Evolutionary conservation across 306 rosid species (phyloP).

Genomic region (Delonix regia): DNA sequence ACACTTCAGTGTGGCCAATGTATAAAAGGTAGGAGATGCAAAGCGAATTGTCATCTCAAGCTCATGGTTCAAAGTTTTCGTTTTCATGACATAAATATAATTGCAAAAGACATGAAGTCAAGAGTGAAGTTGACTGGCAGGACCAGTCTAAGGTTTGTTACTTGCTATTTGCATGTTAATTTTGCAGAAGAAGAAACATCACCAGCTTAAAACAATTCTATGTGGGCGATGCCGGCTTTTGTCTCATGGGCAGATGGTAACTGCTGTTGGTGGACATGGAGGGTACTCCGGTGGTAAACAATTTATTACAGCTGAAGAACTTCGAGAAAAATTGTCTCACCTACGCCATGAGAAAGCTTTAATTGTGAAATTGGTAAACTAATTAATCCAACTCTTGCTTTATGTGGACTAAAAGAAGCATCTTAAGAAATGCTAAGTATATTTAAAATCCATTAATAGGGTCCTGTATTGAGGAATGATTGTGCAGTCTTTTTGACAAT

Average conservation of each 20-base stretch:
- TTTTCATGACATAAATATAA: no score
- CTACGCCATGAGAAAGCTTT: conserved; percentile 75
- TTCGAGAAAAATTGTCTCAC: conserved; percentile 79
- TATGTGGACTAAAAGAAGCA: conserved; percentile 10
- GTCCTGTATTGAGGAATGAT: background rate
- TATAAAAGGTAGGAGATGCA: background rate
- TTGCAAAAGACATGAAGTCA: background rate
- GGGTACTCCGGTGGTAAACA: conserved; percentile 89
- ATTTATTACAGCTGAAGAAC: conserved; percentile 81
- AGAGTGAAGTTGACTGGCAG: background rate
- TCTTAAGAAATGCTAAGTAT: background rate
- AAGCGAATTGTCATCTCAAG: background rate
- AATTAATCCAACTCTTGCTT: conserved; percentile 15
- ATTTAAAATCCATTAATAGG: background rate
- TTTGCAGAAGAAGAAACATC: conserved; percentile 91
- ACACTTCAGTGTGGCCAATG: background rate
- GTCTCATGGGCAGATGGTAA: conserved; percentile 92
- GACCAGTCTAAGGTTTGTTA: background rate
- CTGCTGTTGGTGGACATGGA: conserved; percentile 97
- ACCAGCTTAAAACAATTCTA: conserved; percentile 78
- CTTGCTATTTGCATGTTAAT: background rate
- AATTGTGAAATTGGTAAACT: conserved; percentile 76
- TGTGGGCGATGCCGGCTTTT: conserved; percentile 83
- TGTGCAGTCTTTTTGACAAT: conserved; percentile 5
- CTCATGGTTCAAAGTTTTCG: background rate